A percentile compares a stretch with the other conserved stretches of the same genome.
phyloP scores from a whole-genome alignment of 495 filamentous ascomycete species.

The Aspergillus sclerotiicarbonarius region DNA sequence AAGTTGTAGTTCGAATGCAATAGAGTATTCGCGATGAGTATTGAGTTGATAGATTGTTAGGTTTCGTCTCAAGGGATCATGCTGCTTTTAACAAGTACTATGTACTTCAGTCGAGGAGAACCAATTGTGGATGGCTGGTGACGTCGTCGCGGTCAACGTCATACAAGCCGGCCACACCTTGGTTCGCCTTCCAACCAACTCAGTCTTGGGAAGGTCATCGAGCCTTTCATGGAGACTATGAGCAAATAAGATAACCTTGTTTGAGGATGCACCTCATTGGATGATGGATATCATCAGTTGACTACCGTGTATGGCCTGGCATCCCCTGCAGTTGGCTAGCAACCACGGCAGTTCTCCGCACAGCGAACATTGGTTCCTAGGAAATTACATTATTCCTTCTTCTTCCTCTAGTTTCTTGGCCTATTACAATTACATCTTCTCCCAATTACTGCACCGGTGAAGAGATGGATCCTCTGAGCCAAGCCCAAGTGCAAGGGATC shows the following conservation, averaged over 20 bases:
- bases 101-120: neutral
- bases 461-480: neutral
- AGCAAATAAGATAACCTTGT: neutral
- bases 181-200: neutral
- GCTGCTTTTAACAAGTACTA: constrained; percentile 4
- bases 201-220: neutral
- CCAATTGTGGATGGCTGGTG: neutral
- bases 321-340: neutral
- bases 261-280: neutral
- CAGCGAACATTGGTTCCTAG: neutral
- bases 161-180: neutral
- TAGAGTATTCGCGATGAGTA: neutral
- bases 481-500: neutral
- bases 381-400: neutral
- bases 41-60: neutral
- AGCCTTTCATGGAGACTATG: neutral
- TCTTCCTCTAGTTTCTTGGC: neutral
- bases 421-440: neutral
- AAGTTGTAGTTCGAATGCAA: neutral
- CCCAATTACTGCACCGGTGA: neutral
- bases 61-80: neutral
- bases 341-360: neutral
- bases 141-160: neutral
- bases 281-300: neutral
- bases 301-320: neutral